A percentile compares a stretch with the other conserved stretches of the same genome.
Evolutionary conservation across 169 alveolate genomes (phyloP).

Genomic region (Cryptosporidium viatorum): DNA sequence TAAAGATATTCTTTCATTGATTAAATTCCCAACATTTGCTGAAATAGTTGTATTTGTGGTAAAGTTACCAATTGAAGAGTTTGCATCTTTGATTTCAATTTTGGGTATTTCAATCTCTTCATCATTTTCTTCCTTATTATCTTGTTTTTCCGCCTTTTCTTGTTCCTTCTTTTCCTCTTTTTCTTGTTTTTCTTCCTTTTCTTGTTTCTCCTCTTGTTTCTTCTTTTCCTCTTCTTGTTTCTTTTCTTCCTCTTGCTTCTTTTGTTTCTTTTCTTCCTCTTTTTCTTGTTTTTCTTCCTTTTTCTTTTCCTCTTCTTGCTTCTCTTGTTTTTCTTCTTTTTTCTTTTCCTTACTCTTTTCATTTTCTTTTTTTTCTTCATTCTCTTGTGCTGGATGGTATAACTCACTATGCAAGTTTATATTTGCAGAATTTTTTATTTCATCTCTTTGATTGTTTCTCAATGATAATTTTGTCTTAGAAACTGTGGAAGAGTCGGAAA

Average conservation of each 20-base stretch:
- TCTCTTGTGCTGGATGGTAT: background rate
- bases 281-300: background rate
- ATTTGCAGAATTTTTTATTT: background rate
- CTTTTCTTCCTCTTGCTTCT: background rate
- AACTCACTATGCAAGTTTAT: background rate
- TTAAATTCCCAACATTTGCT: background rate
- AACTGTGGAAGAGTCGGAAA: too few relatives aligned
- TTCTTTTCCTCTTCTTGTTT: background rate
- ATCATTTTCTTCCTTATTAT: background rate
- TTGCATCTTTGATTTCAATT: background rate
- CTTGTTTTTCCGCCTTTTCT: background rate
- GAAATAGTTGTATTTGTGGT: background rate
- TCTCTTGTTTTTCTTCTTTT: background rate
- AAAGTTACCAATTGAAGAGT: slow-evolving; percentile 1
- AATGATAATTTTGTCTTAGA: background rate
- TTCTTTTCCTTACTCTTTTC: background rate
- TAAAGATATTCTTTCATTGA: background rate
- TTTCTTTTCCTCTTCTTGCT: background rate
- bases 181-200: too few relatives aligned
- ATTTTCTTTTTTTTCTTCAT: too few relatives aligned
- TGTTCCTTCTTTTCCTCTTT: background rate
- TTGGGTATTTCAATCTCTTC: background rate
- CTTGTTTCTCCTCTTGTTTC: background rate
- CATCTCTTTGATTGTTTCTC: background rate
- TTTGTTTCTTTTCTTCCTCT: background rate